Evolutionary conservation across 2,329 filamentous ascomycete genomes (phyloP).

Genomic region (Diaporthe ampelina): DNA sequence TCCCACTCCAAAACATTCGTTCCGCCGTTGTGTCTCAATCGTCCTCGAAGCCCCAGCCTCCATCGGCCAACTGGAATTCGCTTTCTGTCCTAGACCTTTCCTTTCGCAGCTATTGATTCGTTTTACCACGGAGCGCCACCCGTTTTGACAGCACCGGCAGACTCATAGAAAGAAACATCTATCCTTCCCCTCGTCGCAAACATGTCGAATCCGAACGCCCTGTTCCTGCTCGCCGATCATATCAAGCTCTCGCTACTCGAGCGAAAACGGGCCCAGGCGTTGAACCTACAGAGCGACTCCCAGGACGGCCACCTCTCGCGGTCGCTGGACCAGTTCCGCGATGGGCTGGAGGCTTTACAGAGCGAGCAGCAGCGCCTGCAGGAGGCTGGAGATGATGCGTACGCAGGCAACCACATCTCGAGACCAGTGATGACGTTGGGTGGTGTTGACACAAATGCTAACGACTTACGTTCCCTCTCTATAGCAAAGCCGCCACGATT

Average conservation of each 20-base stretch:
- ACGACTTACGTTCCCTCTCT: constrained; percentile 56
- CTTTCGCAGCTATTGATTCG: constrained; percentile 4
- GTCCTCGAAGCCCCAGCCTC: neutral
- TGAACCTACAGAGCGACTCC: constrained; percentile 82
- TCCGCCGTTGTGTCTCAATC: constrained; percentile 6
- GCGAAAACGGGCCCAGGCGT: constrained; percentile 85
- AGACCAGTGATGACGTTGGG: neutral
- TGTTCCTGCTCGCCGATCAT: constrained; percentile 94
- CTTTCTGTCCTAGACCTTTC: neutral
- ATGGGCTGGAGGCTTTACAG: constrained; percentile 81
- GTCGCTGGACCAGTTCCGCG: constrained; percentile 87
- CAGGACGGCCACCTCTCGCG: constrained; percentile 92
- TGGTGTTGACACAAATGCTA: constrained; percentile 58
- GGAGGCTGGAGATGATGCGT: constrained; percentile 75
- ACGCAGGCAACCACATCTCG: constrained; percentile 49
- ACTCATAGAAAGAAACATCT: neutral
- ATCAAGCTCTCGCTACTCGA: constrained; percentile 96
- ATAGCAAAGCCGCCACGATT: constrained; percentile 63
- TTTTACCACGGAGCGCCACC: neutral
- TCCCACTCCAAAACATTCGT: constrained; percentile 25
- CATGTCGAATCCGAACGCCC: constrained; percentile 77
- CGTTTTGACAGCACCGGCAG: constrained; percentile 10
- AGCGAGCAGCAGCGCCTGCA: constrained; percentile 74
- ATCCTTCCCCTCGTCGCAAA: constrained; percentile 32
- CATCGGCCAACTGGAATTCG: constrained; percentile 8